These are phyloP conservation scores for Spatholobus suberectus DNA, from an alignment of 306 rosid genomes.

Conservation along the genomic window DNA sequence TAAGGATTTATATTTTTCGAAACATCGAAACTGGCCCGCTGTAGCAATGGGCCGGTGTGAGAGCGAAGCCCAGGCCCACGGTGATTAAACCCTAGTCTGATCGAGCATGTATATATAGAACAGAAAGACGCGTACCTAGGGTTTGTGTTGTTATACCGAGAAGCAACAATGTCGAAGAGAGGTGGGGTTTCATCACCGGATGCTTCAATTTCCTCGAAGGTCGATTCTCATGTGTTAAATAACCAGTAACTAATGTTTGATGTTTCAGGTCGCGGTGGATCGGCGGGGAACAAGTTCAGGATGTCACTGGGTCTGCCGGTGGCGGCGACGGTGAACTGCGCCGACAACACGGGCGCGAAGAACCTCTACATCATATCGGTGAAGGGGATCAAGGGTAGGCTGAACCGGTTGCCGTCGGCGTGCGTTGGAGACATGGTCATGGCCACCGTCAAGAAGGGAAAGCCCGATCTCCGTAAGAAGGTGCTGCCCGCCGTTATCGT, in stretches of 20 bases:
- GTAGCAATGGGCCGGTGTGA: background rate
- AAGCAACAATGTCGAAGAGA: constrained; percentile 65
- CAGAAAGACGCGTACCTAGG: background rate
- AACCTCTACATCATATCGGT: constrained; percentile 89
- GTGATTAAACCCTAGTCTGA: constrained; percentile 29
- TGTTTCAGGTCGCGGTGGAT: constrained; percentile 76
- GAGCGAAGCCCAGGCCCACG: background rate
- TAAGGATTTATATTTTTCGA: no score
- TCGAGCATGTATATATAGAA: background rate
- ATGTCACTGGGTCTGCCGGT: constrained; percentile 97
- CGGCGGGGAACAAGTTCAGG: constrained; percentile 89
- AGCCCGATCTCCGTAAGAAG: constrained; percentile 92
- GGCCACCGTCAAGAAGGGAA: constrained; percentile 95
- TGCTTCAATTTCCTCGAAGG: background rate
- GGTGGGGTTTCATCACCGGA: constrained; percentile 13
- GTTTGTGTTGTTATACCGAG: constrained; percentile 15
- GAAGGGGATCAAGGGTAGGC: constrained; percentile 88
- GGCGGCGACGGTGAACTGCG: constrained; percentile 96
- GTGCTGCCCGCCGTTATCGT: constrained; percentile 90
- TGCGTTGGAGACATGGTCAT: constrained; percentile 96
- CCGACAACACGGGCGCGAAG: constrained; percentile 93
- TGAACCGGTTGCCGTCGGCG: constrained; percentile 86
- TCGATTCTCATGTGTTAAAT: background rate
- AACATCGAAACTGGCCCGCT: background rate
- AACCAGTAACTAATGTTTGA: no score